A percentile compares a stretch with the other conserved stretches of the same genome.
phyloP scores from a whole-genome alignment of 768 basidiomycete species.

The Amylocystis lapponica region DNA sequence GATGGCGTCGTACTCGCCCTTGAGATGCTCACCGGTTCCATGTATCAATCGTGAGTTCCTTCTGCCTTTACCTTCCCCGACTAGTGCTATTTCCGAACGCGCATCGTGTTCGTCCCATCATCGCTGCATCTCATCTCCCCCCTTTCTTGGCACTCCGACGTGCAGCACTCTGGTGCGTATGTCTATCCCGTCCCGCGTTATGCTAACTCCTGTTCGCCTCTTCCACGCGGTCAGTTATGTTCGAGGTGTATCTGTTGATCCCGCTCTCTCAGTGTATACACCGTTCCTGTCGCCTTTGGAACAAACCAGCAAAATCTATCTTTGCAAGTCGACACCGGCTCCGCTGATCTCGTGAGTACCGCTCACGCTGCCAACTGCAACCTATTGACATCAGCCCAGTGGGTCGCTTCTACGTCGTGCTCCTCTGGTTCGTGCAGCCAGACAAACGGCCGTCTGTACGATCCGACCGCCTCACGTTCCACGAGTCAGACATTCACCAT shows the following conservation, averaged over 20 bases:
- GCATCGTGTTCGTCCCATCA: not conserved
- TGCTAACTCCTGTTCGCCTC: not conserved
- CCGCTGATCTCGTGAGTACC: slow-evolving; percentile 63
- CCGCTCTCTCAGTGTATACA: slow-evolving; percentile 49
- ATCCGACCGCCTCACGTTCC: slow-evolving; percentile 41
- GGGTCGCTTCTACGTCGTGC: slow-evolving; percentile 69
- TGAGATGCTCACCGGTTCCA: slow-evolving; percentile 45
- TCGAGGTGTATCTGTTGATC: not conserved
- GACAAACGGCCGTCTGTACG: slow-evolving; percentile 45
- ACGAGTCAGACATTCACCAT: slow-evolving; percentile 45
- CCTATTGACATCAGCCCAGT: slow-evolving; percentile 35
- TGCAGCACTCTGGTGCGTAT: too few relatives aligned
- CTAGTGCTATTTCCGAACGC: not conserved
- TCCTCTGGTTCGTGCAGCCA: slow-evolving; percentile 45
- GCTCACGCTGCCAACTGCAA: slow-evolving; percentile 1
- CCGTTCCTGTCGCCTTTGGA: slow-evolving; percentile 55
- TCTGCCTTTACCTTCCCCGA: not conserved
- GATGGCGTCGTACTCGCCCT: slow-evolving; percentile 60
- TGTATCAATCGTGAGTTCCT: slow-evolving; percentile 54
- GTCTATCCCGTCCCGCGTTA: not conserved
- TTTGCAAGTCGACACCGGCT: slow-evolving; percentile 77
- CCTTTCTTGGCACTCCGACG: not conserved
- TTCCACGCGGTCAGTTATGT: not conserved
- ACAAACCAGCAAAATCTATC: slow-evolving; percentile 41
- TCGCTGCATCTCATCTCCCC: not conserved